phyloP scores from a whole-genome alignment of 495 filamentous ascomycete genomes.

The Aspergillus homomorphus region DNA sequence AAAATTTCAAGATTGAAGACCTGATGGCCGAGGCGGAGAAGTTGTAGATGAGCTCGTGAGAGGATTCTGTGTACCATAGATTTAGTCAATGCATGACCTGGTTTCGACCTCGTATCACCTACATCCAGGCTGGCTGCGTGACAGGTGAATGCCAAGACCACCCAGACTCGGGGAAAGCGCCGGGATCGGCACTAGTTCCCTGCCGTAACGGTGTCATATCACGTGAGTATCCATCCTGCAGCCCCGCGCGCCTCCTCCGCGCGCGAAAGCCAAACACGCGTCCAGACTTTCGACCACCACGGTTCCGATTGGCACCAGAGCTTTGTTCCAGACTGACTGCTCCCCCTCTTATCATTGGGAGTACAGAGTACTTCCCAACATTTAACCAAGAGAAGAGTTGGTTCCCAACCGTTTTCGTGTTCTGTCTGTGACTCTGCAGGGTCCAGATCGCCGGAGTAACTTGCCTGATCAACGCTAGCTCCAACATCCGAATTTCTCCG shows the following conservation, averaged over 20 bases:
- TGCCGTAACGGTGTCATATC: background rate
- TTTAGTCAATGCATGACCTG: background rate
- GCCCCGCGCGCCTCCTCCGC: background rate
- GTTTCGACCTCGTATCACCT: background rate
- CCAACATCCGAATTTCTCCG: background rate
- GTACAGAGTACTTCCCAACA: background rate
- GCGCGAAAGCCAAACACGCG: background rate
- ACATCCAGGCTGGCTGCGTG: no score
- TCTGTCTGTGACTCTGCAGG: background rate
- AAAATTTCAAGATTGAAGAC: conserved; percentile 75
- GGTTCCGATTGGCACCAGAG: background rate
- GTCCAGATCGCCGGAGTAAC: conserved; percentile 2
- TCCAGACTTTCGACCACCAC: background rate
- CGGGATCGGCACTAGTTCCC: background rate
- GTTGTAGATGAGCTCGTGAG: conserved; percentile 26
- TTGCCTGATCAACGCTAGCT: background rate
- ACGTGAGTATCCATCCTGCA: background rate
- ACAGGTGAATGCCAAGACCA: background rate
- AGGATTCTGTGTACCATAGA: background rate
- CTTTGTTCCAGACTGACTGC: background rate
- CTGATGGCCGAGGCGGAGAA: conserved; percentile 84
- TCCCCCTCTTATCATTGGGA: background rate
- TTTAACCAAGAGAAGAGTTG: background rate
- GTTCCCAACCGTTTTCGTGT: background rate
- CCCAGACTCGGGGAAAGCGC: background rate